Evolutionary conservation across 768 basidiomycete genomes (phyloP), one percentile per base, ranked within the genome.

Genomic region (Cyclocybe cylindracea): DNA sequence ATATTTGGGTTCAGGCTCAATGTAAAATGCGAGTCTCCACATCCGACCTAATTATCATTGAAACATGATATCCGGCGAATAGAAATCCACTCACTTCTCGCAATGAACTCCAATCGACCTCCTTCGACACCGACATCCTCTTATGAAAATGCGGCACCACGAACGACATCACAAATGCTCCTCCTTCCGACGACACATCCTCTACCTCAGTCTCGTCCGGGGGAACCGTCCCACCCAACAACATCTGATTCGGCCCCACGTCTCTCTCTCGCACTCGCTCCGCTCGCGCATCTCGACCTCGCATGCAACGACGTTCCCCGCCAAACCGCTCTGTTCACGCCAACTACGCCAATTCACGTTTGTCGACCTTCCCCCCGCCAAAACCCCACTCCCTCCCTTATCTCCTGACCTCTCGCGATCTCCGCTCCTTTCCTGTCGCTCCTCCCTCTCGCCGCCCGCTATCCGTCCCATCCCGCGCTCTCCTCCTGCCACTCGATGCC

Each of bases 91-190:
- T 19, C 46, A 75, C 77, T 70, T 58, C 77, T 64, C 5, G 87
- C 86, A 48, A 89, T 85, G 53, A 89, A 89, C 53, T 90, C 87
- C 13, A 87, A 60, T 5, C 59, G 36, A 88, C 77, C 14, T 68
- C 50, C 51, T 78, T 78, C 18, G 80, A 75, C 10, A 87, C 77
- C 19, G 81, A 72, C 86, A 91, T 85, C n/a, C 88, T 75, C 58
- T 82, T 84, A 64, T 86, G 85, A 66, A 88, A 90, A 39, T 79
- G 74, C 14, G 77, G 73, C 14, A 85, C 70, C 16, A 69, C 69
- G 45, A 87, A 75, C 19, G 73, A 65, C 3, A 75, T 82, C 0
- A 72, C 76, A 52, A 90, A 91, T 0, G 78, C 70, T 0, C 78
- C 79, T 36, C 77, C 75, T 41, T 80, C 76, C 0, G 74, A 73